A percentile compares a stretch with the other conserved stretches of the same genome.
Conservation (phyloP, 2,329 filamentous ascomycete species). For the Anisogramma anomala region DNA sequence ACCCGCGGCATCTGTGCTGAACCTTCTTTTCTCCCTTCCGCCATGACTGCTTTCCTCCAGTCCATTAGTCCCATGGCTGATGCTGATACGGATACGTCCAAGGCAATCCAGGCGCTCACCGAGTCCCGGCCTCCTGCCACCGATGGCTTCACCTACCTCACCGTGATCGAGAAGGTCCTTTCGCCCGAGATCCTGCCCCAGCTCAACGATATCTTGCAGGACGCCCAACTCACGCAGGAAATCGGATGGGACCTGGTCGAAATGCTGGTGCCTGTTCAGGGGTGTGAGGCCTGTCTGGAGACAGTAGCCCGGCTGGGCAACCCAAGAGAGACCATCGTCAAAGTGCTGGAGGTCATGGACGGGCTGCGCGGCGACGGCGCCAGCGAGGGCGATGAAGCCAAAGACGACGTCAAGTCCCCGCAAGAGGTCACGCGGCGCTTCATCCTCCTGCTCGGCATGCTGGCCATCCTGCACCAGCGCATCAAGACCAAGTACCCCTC, state of each 20-base stretch:
- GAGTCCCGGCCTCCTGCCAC: constrained; percentile 40
- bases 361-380: constrained; percentile 31
- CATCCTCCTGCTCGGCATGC: constrained; percentile 57
- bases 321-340: constrained; percentile 69
- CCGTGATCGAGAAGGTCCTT: constrained; percentile 64
- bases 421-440: constrained; percentile 36
- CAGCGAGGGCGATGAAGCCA: constrained; percentile 14
- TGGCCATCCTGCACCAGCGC: constrained; percentile 60
- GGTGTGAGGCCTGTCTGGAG: constrained; percentile 58
- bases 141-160: constrained; percentile 67
- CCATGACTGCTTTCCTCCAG: too few relatives aligned
- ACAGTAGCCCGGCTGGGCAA: constrained; percentile 69
- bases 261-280: constrained; percentile 56
- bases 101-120: constrained; percentile 33
- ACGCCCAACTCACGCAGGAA: constrained; percentile 61
- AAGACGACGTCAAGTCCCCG: background rate
- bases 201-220: constrained; percentile 44
- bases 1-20: too few relatives aligned
- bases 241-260: constrained; percentile 80
- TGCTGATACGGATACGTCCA: constrained; percentile 24
- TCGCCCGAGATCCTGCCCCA: constrained; percentile 54
- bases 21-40: background rate
- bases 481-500: constrained; percentile 70
- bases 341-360: constrained; percentile 63
- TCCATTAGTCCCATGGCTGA: constrained; percentile 2